Evolutionary conservation across 2,329 filamentous ascomycete species (phyloP), one percentile per base, ranked within the genome.

Genomic region (Coniella lustricola): DNA sequence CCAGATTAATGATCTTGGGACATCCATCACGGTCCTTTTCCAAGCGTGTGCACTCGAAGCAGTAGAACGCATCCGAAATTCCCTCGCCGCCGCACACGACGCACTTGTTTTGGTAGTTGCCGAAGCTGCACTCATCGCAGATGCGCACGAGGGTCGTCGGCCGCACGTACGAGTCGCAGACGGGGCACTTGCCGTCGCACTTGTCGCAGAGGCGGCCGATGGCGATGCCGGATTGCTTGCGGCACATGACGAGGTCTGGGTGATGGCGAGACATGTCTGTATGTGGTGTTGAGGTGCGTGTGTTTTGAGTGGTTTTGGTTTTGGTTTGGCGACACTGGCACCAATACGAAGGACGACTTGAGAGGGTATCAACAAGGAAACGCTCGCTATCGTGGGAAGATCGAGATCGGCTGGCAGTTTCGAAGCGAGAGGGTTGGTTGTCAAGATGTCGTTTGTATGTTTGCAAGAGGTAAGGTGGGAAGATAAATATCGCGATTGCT

Each of bases 51-150:
- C 93, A 98, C 71, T 98, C 93, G 64, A 97, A 97, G 75, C 93
- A 98, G 74, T 98, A 98, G 69, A 97, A 97, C 43, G 93, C 93
- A 67, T 98, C 93, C 31, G 87, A 93, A 66, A 98, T 98, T 25
- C 93, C 93, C 72, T 97, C 93, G 60, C 93, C 93, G 66, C 93
- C 93, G 70, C 93, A 98, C 37, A 98, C 93, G 58, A 98, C 90
- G 67, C 93, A 98, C 70, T 98, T 98, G 75, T 98, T 98, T 73
- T 97, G 93, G 75, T 96, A 98, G 77, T 98, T 98, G 64, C 93
- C 93, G 68, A 98, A 98, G 66, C 87, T 90, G 77, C 93, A 98
- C 73, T 98, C 93, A 74, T 98, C 93, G 76, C 93, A 98, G 73
- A 98, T 97, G 63, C 91, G 89, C 53, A 95, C 93, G 49, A 97